Conservation (phyloP, 148 eudicot species). For the Chenopodium suecicum region DNA sequence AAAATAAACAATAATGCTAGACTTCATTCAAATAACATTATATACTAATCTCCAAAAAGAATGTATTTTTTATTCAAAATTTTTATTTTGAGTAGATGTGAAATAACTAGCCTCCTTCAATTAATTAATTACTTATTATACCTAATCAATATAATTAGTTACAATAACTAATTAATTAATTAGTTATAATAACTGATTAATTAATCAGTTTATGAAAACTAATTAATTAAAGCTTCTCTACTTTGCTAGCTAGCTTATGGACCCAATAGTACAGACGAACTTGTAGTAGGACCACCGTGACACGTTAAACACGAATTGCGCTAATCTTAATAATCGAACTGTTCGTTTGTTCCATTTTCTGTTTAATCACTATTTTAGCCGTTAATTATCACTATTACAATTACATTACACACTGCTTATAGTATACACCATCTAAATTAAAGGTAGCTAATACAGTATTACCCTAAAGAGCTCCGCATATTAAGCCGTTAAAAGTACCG, state of each 20-base stretch:
- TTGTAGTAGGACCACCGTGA: background rate
- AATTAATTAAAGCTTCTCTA: background rate
- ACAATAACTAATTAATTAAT: too few relatives aligned
- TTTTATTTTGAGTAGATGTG: too few relatives aligned
- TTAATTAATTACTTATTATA: too few relatives aligned
- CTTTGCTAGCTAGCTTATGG: background rate
- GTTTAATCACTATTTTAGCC: background rate
- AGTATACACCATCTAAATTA: background rate
- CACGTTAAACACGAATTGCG: background rate
- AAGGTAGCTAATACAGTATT: too few relatives aligned
- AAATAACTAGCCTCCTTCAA: too few relatives aligned
- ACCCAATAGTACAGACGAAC: background rate
- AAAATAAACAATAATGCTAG: too few relatives aligned
- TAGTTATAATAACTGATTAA: too few relatives aligned
- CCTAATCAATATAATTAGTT: too few relatives aligned
- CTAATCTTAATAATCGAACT: background rate
- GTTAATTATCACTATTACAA: background rate
- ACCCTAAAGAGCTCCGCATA: background rate
- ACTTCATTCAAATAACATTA: too few relatives aligned
- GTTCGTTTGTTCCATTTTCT: background rate
- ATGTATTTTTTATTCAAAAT: too few relatives aligned
- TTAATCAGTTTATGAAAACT: too few relatives aligned
- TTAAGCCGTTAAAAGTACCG: slow-evolving; percentile 3
- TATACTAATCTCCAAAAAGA: too few relatives aligned
- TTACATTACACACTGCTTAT: background rate